A percentile compares a stretch with the other conserved stretches of the same genome.
These are phyloP conservation scores for Isatis lusitanica DNA, from an alignment of 441 rosid genomes.

Conservation along the genomic window DNA sequence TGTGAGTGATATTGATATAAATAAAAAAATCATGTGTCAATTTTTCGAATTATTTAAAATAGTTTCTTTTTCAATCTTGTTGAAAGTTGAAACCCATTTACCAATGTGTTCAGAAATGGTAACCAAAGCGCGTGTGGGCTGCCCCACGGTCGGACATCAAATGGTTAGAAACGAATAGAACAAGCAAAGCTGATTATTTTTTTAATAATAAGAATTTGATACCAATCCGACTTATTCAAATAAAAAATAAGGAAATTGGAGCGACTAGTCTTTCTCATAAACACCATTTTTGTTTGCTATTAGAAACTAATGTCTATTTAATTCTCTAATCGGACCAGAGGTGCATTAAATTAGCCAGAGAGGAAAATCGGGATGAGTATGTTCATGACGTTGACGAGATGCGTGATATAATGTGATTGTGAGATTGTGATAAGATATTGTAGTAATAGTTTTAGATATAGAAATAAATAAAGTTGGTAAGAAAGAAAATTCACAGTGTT, in stretches of 20 bases:
- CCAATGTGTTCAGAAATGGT: not conserved
- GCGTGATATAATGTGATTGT: not conserved
- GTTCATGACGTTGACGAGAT: not conserved
- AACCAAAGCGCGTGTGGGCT: slow-evolving; percentile 24
- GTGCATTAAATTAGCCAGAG: not conserved
- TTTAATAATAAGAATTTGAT: not conserved
- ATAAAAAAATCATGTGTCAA: not conserved
- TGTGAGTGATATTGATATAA: not conserved
- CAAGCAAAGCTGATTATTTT: not conserved
- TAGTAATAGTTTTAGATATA: no score
- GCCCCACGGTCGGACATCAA: not conserved
- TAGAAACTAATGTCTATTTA: not conserved
- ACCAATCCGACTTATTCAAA: not conserved
- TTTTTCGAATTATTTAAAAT: not conserved
- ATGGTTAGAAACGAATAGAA: no score
- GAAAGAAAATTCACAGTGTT: not conserved
- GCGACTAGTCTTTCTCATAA: not conserved
- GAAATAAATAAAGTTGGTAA: not conserved
- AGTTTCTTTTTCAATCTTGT: not conserved
- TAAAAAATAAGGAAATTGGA: not conserved
- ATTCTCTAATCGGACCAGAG: not conserved
- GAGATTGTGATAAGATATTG: not conserved
- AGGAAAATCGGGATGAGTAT: not conserved
- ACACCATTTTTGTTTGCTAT: not conserved
- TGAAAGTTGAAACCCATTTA: not conserved